Evolutionary conservation across 2,329 filamentous ascomycete species (phyloP).

Genomic region (Alternaria triticina): DNA sequence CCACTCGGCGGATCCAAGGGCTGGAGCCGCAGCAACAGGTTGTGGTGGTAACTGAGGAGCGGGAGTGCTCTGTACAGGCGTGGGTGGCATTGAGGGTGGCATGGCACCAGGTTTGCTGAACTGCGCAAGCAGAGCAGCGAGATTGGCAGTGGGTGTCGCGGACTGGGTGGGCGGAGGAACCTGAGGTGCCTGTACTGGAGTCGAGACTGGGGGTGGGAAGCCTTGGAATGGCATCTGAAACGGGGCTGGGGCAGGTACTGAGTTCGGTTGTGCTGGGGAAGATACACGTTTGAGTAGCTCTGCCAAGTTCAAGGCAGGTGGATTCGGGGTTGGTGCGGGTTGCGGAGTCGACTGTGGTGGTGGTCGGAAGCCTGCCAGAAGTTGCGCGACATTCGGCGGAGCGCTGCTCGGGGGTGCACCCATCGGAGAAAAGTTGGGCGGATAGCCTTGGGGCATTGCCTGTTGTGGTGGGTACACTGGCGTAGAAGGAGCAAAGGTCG

Average conservation of each 20-base stretch:
- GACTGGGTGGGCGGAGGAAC: conserved; percentile 35
- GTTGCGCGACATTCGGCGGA: conserved; percentile 38
- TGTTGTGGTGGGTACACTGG: conserved; percentile 40
- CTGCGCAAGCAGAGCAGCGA: conserved; percentile 42
- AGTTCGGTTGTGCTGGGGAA: conserved; percentile 32
- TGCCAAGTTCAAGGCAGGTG: conserved; percentile 34
- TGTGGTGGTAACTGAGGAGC: conserved; percentile 29
- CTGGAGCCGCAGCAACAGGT: conserved; percentile 15
- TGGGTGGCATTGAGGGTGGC: conserved; percentile 21
- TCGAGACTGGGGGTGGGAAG: conserved; percentile 27
- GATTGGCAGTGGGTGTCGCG: conserved; percentile 34
- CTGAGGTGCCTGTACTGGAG: conserved; percentile 27
- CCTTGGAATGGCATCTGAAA: conserved; percentile 38
- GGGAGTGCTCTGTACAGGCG: conserved; percentile 22
- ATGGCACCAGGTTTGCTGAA: conserved; percentile 34
- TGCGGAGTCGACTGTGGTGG: conserved; percentile 27
- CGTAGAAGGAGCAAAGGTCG: conserved; percentile 43
- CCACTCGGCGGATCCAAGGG: conserved; percentile 37
- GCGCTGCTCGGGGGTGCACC: conserved; percentile 25
- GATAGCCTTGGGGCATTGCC: conserved; percentile 24
- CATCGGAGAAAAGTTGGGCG: conserved; percentile 22
- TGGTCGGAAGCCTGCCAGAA: conserved; percentile 35
- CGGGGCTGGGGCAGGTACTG: conserved; percentile 31
- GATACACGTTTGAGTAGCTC: conserved; percentile 39
- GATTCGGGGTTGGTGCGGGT: conserved; percentile 26